These are phyloP conservation scores for Zoysia pacifica DNA, from an alignment of 176 grass and related monocot species.

Conservation along the genomic window DNA sequence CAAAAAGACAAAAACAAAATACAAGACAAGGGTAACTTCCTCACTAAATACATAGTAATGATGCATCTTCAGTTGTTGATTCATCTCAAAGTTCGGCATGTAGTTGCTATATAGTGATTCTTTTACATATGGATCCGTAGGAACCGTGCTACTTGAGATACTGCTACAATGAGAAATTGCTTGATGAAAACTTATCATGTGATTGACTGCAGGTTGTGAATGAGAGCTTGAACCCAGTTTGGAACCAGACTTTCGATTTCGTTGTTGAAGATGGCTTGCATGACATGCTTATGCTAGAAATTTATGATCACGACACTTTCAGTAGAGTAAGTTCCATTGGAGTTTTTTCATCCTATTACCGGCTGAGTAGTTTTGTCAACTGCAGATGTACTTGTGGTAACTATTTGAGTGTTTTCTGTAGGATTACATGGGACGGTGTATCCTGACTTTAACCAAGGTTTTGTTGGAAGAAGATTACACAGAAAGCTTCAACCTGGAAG, in stretches of 20 bases:
- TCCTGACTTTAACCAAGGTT: conserved; percentile 84
- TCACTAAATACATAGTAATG: conserved; percentile 24
- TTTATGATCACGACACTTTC: conserved; percentile 93
- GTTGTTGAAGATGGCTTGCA: conserved; percentile 96
- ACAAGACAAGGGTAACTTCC: conserved; percentile 88
- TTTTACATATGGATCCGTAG: conserved; percentile 3
- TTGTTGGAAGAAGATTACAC: conserved; percentile 79
- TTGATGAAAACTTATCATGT: conserved; percentile 27
- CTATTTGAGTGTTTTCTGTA: conserved; percentile 35
- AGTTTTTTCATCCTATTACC: neutral
- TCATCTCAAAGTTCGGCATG: too few species aligned
- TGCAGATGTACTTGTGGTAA: neutral
- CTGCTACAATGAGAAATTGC: conserved; percentile 5
- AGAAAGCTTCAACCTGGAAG: conserved; percentile 74
- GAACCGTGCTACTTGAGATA: conserved; percentile 3
- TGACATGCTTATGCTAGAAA: conserved; percentile 96
- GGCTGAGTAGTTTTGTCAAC: neutral
- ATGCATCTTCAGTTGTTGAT: neutral
- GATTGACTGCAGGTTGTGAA: conserved; percentile 63
- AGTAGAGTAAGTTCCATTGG: conserved; percentile 63
- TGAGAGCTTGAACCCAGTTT: conserved; percentile 79
- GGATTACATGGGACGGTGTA: conserved; percentile 86
- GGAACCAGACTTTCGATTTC: conserved; percentile 91
- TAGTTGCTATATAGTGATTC: neutral
- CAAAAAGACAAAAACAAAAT: conserved; percentile 91